A percentile compares a stretch with the other conserved stretches of the same genome.
Evolutionary conservation across 768 basidiomycete genomes (phyloP).

Genomic region (Suillus cothurnatus): DNA sequence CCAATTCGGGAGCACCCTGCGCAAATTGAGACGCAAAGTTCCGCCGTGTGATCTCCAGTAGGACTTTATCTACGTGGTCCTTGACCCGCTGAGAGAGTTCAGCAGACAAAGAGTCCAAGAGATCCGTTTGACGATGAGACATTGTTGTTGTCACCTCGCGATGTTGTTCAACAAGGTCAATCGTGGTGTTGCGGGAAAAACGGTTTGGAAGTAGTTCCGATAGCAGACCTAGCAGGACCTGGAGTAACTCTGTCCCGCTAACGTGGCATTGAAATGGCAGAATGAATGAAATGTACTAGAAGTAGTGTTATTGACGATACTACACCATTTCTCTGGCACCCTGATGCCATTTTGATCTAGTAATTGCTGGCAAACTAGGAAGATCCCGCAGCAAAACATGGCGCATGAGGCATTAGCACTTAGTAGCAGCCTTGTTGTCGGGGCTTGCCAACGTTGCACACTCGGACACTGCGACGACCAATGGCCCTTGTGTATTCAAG

Average conservation of each 20-base stretch:
- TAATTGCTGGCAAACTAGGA: not conserved
- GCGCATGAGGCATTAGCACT: not conserved
- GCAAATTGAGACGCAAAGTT: conserved; percentile 7
- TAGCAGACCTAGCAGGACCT: not conserved
- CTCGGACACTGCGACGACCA: not conserved
- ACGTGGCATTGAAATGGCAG: not conserved
- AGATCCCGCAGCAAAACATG: not conserved
- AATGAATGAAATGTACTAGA: not conserved
- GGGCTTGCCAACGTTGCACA: not conserved
- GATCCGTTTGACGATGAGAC: not conserved
- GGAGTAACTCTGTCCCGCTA: not conserved
- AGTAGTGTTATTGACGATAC: not conserved
- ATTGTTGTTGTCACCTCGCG: not conserved
- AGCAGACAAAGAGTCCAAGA: conserved; percentile 2
- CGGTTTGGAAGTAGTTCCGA: not conserved
- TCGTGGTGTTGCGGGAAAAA: not conserved
- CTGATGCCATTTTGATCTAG: not conserved
- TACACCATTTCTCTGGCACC: not conserved
- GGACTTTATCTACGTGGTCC: not conserved
- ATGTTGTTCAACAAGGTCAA: not conserved
- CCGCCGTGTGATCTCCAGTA: conserved; percentile 3
- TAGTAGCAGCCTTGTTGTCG: not conserved
- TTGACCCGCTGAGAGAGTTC: conserved; percentile 6
- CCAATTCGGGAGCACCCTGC: not conserved
- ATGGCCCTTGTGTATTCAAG: not conserved